phyloP scores from a whole-genome alignment of 2,329 filamentous ascomycete genomes.

The Colletotrichum trifolii region DNA sequence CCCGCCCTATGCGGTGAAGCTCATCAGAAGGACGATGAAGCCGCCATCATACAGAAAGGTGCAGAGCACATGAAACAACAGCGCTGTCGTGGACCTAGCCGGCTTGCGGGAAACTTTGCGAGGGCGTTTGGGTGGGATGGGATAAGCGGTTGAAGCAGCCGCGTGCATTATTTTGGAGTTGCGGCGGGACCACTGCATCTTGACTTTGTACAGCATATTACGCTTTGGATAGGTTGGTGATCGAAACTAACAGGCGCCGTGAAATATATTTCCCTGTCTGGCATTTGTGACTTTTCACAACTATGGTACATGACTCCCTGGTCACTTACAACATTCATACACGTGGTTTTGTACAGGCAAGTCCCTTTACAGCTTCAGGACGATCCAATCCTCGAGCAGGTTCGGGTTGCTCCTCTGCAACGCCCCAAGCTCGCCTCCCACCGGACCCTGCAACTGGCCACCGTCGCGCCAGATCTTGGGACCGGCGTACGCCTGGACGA shows the following conservation, averaged over 20 bases:
- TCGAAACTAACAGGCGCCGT: slow-evolving; percentile 38
- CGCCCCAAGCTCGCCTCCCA: slow-evolving; percentile 74
- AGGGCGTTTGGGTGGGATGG: slow-evolving; percentile 17
- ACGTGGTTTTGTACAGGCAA: slow-evolving; percentile 1
- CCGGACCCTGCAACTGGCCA: slow-evolving; percentile 77
- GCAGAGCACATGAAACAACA: slow-evolving; percentile 65
- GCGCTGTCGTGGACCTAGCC: slow-evolving; percentile 8
- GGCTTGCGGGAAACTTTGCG: not conserved
- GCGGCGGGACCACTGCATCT: slow-evolving; percentile 5
- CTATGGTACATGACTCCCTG: not conserved
- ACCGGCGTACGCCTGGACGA: slow-evolving; percentile 83
- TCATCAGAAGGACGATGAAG: slow-evolving; percentile 85
- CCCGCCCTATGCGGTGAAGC: slow-evolving; percentile 87
- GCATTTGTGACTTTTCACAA: not conserved
- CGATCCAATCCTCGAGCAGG: slow-evolving; percentile 58
- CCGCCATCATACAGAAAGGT: slow-evolving; percentile 97
- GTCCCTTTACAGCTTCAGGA: slow-evolving; percentile 59
- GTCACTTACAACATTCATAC: not conserved
- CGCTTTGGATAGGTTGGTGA: slow-evolving; percentile 18
- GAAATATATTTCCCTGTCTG: slow-evolving; percentile 6
- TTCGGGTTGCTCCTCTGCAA: slow-evolving; percentile 61
- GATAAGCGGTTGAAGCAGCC: slow-evolving; percentile 12
- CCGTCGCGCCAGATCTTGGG: slow-evolving; percentile 81
- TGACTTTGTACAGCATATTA: slow-evolving; percentile 28
- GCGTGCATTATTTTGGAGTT: slow-evolving; percentile 34